Conservation (phyloP, 2,329 filamentous ascomycete species). For the Hyphodiscus sp. region DNA sequence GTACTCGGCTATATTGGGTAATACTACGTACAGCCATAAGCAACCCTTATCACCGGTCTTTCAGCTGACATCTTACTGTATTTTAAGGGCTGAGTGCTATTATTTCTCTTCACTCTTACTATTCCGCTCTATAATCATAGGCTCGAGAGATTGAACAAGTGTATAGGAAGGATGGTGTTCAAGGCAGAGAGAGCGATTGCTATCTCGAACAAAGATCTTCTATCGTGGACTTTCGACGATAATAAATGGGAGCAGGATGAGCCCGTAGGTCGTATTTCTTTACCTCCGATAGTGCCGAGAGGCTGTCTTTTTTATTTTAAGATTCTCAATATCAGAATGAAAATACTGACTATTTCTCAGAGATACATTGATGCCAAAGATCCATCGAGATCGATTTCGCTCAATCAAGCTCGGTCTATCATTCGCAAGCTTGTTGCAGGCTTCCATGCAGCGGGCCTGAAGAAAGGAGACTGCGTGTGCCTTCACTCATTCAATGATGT, state of each 20-base stretch:
- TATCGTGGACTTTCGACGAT: slow-evolving; percentile 24
- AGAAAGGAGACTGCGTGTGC: slow-evolving; percentile 27
- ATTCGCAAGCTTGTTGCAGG: slow-evolving; percentile 24
- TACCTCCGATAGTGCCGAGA: not conserved
- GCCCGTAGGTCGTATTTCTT: slow-evolving; percentile 11
- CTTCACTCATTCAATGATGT: slow-evolving; percentile 28
- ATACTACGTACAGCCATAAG: no score
- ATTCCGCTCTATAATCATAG: not conserved
- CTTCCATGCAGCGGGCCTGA: slow-evolving; percentile 21
- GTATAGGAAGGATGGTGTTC: not conserved
- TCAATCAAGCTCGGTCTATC: slow-evolving; percentile 19
- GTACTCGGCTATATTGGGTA: no score
- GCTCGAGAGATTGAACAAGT: no score
- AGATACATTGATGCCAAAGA: slow-evolving; percentile 25
- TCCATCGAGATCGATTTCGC: slow-evolving; percentile 19
- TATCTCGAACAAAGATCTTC: slow-evolving; percentile 65
- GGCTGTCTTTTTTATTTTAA: not conserved
- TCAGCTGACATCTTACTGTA: not conserved
- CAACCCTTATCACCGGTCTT: no score
- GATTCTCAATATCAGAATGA: not conserved
- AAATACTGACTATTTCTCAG: slow-evolving; percentile 11
- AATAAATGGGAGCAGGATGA: slow-evolving; percentile 19
- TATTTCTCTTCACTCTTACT: no score
- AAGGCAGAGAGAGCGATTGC: slow-evolving; percentile 43
- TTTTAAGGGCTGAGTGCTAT: not conserved